Evolutionary conservation across 148 eudicot species (phyloP).

Genomic region (Vaccinium darrowii): DNA sequence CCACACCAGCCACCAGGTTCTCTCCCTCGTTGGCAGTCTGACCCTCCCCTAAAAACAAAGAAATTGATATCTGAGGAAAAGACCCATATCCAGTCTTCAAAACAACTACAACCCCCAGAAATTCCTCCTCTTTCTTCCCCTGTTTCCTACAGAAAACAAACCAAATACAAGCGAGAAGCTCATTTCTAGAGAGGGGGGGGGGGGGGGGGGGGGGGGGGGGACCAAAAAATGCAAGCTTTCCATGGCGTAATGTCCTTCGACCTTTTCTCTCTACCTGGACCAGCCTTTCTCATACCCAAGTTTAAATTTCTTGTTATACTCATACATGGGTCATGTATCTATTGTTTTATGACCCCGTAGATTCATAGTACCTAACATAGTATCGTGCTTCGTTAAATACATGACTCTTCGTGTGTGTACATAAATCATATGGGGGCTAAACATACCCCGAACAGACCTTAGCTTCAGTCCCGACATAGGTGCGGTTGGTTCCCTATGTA

Average conservation of each 20-base stretch:
- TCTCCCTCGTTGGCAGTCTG: no score
- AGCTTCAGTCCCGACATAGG: no score
- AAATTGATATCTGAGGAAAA: no score
- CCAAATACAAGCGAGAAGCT: neutral
- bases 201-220: no score
- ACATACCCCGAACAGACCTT: no score
- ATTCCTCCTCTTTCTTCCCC: conserved; percentile 38
- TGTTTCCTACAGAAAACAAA: neutral
- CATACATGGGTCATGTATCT: neutral
- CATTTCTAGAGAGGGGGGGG: neutral
- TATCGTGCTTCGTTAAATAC: no score
- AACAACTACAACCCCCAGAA: neutral
- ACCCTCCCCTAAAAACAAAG: no score
- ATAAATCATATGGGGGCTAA: no score
- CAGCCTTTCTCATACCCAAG: neutral
- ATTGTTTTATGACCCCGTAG: neutral
- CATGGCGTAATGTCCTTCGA: neutral
- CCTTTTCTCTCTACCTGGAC: neutral
- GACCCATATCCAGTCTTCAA: neutral
- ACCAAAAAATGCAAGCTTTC: conserved; percentile 18
- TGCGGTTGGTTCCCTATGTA: no score
- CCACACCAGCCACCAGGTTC: no score
- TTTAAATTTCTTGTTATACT: neutral
- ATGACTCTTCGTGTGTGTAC: no score
- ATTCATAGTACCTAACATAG: neutral